Evolutionary conservation across 2,329 filamentous ascomycete species (phyloP), one percentile per base, ranked within the genome.

Genomic region (Rhexocercosporidium sp.): DNA sequence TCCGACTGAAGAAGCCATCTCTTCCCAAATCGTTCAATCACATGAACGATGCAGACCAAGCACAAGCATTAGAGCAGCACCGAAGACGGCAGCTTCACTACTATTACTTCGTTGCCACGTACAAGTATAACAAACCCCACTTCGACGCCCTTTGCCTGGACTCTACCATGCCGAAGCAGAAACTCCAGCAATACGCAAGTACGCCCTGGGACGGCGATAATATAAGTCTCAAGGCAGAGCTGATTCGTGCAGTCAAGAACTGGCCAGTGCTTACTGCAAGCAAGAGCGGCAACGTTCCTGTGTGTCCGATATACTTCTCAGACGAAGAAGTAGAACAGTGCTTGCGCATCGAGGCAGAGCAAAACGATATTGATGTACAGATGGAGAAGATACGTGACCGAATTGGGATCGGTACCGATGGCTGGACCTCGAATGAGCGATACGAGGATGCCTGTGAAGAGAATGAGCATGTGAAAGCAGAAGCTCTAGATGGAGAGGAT

Each of bases 41-140:
- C 2, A 56, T 77, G 57, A 63, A 65, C 41, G 66, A 71, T 41
- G 31, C 34, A 31, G 72, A 75, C 20, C 70, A 70, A 54, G 60
- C 57, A 20, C 37, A 34, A 44, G 73, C 61, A n/a, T 65, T 67
- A 20, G 75, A 78, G 53, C 64, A 68, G 18, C 75, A 69, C 56
- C 73, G 76, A 22, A 73, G 73, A 47, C 65, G 75, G n/a, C 73
- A 77, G 39, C 41, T 77, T 27, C 76, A 77, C 37, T 78, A 73
- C 66, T 76, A 72, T 46, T 77, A 78, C 44, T 60, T 78, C n/a
- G 74, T 69, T 5, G 72, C 72, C 34, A 75, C 75, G 9, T 67
- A 69, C 46, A 59, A 69, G 56, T 29, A 74, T 51, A 77, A 78
- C 51, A 39, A 71, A 29, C 54, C 44, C 37, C 76, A 78, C 66